Base-by-base conservation (phyloP, 305 asterid species). In the Lippia alba region DNA sequence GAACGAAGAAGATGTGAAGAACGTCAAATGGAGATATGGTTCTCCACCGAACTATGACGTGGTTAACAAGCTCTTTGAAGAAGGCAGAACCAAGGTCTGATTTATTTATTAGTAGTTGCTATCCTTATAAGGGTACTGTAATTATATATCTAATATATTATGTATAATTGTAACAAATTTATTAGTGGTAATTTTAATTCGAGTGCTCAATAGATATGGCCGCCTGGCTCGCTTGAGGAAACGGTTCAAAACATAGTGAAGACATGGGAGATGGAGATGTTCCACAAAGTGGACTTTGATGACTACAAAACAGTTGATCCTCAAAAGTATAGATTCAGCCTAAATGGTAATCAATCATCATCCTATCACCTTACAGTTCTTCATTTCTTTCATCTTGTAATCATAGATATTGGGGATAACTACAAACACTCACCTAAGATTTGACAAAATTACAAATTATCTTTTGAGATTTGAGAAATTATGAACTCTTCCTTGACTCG, bases 61-160 rank as follows among this genome's bases (percentile, higher is more conserved):
- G 15, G 92, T 86, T 3, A 72, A 88, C 80, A 79, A 86, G 71
- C 88, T 90, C 66, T 90, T 90, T 49, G 91, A 90, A 87, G 61
- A 90, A 70, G 92, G 88, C 66, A 79, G 89, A 82, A 83, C 91
- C 34, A 77, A 84, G 81, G 96, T 89, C 79, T 45, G 14, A 40
- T 11, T 64, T 20, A 6, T 2, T 36, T 4, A 4, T 6, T 24
- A 4, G 19, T 18, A 16, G 44, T 44, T 30, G 49, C 4, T 44
- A 44, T 1, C 30, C 30, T 24, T 24, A 1, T 36, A 36, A 36
- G 41, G 41, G 41, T 36, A 36, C 30, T 24, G 30, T 24, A 36
- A 36, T 36, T 36, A 36, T 8, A 1, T 36, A 44, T 11, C 48
- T 9, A 41, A 41, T 9, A 0, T 5, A 44, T 11, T 7, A 8